Conservation (phyloP, 768 basidiomycete genomes). For the Baorangia bicolor region DNA sequence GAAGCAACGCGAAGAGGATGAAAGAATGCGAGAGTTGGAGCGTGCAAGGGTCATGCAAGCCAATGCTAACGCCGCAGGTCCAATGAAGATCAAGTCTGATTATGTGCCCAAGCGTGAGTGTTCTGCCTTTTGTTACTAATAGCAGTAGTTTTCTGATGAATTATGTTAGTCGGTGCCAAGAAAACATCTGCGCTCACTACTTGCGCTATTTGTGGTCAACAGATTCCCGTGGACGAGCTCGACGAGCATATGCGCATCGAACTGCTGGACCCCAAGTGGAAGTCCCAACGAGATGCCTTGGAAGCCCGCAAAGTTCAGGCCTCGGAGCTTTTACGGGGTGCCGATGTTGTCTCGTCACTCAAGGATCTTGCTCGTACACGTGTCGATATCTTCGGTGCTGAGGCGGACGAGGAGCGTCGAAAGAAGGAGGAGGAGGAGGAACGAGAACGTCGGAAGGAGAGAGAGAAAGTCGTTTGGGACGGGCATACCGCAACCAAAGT, state of each 20-base stretch:
- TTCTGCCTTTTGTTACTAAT: neutral
- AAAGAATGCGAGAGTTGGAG: constrained; percentile 66
- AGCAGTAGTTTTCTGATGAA: constrained; percentile 6
- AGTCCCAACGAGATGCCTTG: constrained; percentile 86
- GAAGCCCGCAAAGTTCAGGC: constrained; percentile 90
- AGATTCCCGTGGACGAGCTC: constrained; percentile 92
- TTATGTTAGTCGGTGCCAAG: constrained; percentile 61
- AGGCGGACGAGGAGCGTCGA: constrained; percentile 87
- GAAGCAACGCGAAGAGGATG: constrained; percentile 66
- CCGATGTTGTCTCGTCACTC: constrained; percentile 92
- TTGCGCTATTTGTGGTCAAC: constrained; percentile 93
- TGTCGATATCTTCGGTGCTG: constrained; percentile 95
- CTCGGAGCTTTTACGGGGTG: constrained; percentile 83
- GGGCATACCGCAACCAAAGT: constrained; percentile 96
- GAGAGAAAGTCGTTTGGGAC: constrained; percentile 98
- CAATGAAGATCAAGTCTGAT: constrained; percentile 94
- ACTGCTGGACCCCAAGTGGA: constrained; percentile 96
- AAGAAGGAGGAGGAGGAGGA: constrained; percentile 87
- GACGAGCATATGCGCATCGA: constrained; percentile 99
- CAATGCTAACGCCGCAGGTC: constrained; percentile 69
- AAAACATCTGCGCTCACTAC: constrained; percentile 70
- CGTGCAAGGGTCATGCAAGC: constrained; percentile 80
- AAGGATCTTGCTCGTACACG: constrained; percentile 92
- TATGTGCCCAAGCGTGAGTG: constrained; percentile 92
- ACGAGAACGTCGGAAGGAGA: constrained; percentile 75